These are phyloP conservation scores for Lipomyces kockii DNA, from an alignment of 805 yeast species.

Conservation along the genomic window DNA sequence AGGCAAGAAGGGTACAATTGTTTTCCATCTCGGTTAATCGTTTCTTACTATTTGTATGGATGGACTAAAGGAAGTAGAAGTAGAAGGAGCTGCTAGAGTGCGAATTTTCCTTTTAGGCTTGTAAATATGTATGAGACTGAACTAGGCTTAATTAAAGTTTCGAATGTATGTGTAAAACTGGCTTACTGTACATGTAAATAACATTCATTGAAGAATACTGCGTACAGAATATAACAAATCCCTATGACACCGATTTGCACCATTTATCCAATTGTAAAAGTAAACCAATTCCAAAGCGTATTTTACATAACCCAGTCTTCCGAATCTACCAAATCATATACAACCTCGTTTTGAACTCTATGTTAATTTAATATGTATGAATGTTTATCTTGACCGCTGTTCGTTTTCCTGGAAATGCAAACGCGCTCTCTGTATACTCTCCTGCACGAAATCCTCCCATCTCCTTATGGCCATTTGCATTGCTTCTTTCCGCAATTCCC, in stretches of 20 bases:
- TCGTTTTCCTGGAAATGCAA: constrained; percentile 16
- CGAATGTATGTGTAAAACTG: not conserved
- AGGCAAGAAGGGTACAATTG: constrained; percentile 30
- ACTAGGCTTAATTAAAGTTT: not conserved
- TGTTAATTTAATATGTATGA: not conserved
- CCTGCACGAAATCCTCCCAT: constrained; percentile 30
- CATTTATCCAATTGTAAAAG: not conserved
- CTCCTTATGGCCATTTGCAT: constrained; percentile 22
- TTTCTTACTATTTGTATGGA: not conserved
- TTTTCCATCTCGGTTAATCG: constrained; percentile 9
- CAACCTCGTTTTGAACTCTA: not conserved
- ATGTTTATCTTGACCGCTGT: not conserved
- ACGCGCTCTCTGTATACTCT: constrained; percentile 26
- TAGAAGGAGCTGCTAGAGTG: not conserved
- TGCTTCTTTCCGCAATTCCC: constrained; percentile 40
- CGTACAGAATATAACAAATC: not conserved
- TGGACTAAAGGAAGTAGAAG: not conserved
- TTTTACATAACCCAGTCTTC: not conserved
- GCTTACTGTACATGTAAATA: not conserved
- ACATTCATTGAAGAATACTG: not conserved
- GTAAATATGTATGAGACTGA: not conserved
- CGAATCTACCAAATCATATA: constrained; percentile 1
- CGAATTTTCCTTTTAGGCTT: not conserved
- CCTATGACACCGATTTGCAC: not conserved
- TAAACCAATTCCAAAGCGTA: not conserved